Evolutionary conservation across 352 stramenopile species (phyloP).

Genomic region (Phytopythium mirpurense): DNA sequence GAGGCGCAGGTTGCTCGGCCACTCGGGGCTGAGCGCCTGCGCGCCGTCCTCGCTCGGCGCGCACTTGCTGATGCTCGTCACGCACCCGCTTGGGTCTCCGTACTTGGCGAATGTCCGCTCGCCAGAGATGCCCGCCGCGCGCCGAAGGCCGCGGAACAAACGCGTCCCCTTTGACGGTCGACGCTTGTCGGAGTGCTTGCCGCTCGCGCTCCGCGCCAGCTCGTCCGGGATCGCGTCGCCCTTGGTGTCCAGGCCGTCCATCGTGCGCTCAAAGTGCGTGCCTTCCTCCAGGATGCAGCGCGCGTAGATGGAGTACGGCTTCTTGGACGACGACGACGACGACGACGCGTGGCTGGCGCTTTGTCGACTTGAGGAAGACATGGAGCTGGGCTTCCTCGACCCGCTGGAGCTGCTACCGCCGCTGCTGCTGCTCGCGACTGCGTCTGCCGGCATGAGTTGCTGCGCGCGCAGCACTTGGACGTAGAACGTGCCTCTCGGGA

Average conservation of each 20-base stretch:
- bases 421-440: conserved; percentile 2
- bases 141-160: conserved; percentile 67
- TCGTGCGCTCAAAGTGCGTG: conserved; percentile 63
- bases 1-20: conserved; percentile 68
- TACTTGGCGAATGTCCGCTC: conserved; percentile 66
- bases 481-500: conserved; percentile 75
- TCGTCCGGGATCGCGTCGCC: conserved; percentile 18
- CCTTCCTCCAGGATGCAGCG: conserved; percentile 75
- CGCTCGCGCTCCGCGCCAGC: conserved; percentile 11
- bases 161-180: conserved; percentile 60
- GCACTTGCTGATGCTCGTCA: conserved; percentile 72
- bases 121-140: conserved; percentile 64
- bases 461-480: conserved; percentile 74
- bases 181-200: conserved; percentile 24
- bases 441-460: conserved; percentile 46
- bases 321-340: conserved; percentile 32
- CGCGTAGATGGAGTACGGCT: conserved; percentile 57
- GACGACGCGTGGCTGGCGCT: not conserved
- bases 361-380: not conserved
- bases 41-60: conserved; percentile 5
- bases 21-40: conserved; percentile 43
- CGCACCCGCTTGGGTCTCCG: conserved; percentile 69
- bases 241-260: conserved; percentile 59
- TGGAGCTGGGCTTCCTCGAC: not conserved
- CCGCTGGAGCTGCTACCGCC: conserved; percentile 6